Base-by-base conservation (phyloP, 139 green algal species). In the Trebouxia sp. region DNA sequence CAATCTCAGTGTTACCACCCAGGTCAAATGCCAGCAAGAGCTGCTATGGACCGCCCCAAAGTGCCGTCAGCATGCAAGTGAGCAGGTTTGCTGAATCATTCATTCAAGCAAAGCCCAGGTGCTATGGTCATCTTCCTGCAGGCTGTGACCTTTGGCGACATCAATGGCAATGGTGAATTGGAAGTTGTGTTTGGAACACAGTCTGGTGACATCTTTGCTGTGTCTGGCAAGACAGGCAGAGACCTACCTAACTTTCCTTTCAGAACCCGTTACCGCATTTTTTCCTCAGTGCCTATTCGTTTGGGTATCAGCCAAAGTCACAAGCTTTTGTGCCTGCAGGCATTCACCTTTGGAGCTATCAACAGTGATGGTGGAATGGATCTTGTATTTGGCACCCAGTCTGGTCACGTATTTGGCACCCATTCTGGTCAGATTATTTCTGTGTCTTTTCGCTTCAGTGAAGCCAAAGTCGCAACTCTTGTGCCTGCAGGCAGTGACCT, bases 341-440 rank as follows among this genome's bases (percentile, higher is more conserved):
- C 75, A 12, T 85, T 84, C 0, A 89, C 86, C 8, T 83, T 92
- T 12, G 94, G 87, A 0, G 94, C 97, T 83, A 83, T 97, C 20
- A 87, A 97, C 39, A 91, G 88, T 5, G 94, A 98, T 80, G 94
- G 94, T 3, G 65, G 88, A 43, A 81, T 97, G 38, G 94, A 98
- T 82, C 55, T 96, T 5, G 87, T 97, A 12, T 78, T 98, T 67
- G 93, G 86, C n/a, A 96, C 88, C 0, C 72, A 74, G 15, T 88
- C 83, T 3, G 96, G 96, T 32, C 78, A 89, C 38, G 80, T 99
- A 0, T 91, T 94, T 67, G 95, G n/a, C n/a, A n/a, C n/a, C n/a
- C n/a, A n/a, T n/a, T n/a, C n/a, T n/a, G n/a, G n/a, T n/a, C n/a
- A n/a, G n/a, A n/a, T n/a, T n/a, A n/a, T n/a, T n/a, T n/a, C n/a